Evolutionary conservation across 2,329 filamentous ascomycete genomes (phyloP), one percentile per base, ranked within the genome.

Genomic region (Xylariaceae sp.): DNA sequence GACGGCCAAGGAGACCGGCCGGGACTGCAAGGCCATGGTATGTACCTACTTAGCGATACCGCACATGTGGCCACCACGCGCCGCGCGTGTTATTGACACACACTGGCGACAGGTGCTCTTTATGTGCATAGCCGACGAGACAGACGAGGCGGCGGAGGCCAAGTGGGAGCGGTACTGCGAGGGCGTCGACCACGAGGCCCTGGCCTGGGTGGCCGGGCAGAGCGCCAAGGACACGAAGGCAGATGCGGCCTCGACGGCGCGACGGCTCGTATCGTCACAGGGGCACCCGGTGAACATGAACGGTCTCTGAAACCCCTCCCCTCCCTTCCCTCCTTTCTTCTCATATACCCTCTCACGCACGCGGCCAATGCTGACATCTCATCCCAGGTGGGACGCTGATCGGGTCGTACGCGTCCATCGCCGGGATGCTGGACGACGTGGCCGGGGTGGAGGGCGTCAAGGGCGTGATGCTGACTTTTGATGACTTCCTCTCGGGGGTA

Each of bases 201-300:
- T 38, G 12, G 32, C 36, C 3, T 38, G 36, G 36, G 32, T 38
- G 3, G 36, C 36, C 6, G 36, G 33, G 16, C 32, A 38, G 32
- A 38, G 16, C 13, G 31, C 31, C 7, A 31, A 34, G 23, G 36
- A 38, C 18, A 38, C 32, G 14, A 14, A 34, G 19, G 32, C 36
- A 3, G 36, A 38, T 22, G 26, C 18, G 10, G 15, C 21, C 3
- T 38, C 32, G n/a, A 38, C 36, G 21, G 36, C 32, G 8, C 18
- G 36, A 11, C n/a, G 36, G 2, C 22, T 38, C 12, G 27, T 38
- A 16, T 34, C 36, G 5, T 26, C 18, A 10, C 18, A 31, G n/a
- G 36, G 36, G 15, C 31, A 38, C 18, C 25, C 19, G 3, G 36
- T 38, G 12, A 38, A 38, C 32, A 38, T 38, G 36, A 38, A 38